These are phyloP conservation scores for Podila verticillata DNA, from an alignment of 192 early-diverging fungal genomes.

Conservation along the genomic window DNA sequence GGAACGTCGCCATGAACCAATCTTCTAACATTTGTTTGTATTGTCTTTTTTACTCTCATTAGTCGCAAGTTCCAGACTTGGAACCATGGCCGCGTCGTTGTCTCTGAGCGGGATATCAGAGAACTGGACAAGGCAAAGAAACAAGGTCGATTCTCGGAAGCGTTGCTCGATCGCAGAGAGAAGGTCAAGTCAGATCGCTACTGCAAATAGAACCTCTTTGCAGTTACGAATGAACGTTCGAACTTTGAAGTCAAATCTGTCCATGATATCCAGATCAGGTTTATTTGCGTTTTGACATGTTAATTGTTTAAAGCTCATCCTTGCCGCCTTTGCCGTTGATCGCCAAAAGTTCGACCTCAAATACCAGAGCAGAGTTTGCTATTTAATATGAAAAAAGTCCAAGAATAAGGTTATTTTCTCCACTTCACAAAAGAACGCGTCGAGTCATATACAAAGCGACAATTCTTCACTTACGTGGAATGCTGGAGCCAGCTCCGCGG, in stretches of 20 bases:
- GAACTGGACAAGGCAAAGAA: slow-evolving; percentile 73
- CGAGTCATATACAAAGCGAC: not conserved
- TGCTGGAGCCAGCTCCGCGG: slow-evolving; percentile 55
- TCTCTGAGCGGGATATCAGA: slow-evolving; percentile 62
- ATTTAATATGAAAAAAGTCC: not conserved
- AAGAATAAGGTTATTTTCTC: not conserved
- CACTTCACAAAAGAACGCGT: not conserved
- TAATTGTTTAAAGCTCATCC: slow-evolving; percentile 31
- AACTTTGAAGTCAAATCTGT: not conserved
- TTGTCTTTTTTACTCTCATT: not conserved
- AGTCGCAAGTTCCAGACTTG: slow-evolving; percentile 82
- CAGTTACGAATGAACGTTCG: not conserved
- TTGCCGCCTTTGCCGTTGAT: slow-evolving; percentile 49
- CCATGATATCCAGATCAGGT: too few species aligned
- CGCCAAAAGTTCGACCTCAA: slow-evolving; percentile 80
- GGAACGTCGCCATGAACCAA: not conserved
- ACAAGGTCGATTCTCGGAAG: slow-evolving; percentile 77
- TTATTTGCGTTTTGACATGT: too few species aligned
- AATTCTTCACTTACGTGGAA: slow-evolving; percentile 22
- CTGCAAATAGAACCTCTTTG: slow-evolving; percentile 67
- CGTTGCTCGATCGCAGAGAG: slow-evolving; percentile 79
- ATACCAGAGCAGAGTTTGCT: slow-evolving; percentile 72
- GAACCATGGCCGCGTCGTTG: slow-evolving; percentile 68
- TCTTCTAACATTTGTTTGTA: not conserved
- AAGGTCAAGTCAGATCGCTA: slow-evolving; percentile 88